Evolutionary conservation across 352 stramenopile genomes (phyloP), one percentile per base, ranked within the genome.

Genomic region (Phytophthora chlamydospora): DNA sequence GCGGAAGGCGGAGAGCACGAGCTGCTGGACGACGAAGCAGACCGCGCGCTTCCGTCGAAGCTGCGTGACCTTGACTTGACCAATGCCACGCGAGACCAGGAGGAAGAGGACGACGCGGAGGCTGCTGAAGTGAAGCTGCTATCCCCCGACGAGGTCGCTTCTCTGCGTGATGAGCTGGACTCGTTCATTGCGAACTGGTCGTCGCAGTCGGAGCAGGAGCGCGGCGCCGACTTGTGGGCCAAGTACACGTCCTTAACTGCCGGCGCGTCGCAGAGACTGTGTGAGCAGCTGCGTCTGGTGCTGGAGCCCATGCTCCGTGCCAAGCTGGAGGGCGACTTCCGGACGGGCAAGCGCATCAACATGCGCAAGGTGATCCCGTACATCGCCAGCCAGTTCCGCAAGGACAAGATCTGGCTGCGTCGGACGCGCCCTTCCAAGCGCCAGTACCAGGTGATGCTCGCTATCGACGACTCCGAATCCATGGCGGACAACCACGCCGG

Each of bases 291-390:
- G 12, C 86, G 98, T 2, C 81, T 99, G 42, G 93, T 99, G 5
- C 90, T 99, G 63, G 97, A 99, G 70, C 98, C 98, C 3, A 98
- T 98, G 71, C 84, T 99, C 50, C 96, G 97, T 17, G 97, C 95
- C 16, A 99, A 99, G 75, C 77, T 99, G 12, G 89, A 98, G 68
- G 98, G 98, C 10, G 97, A 99, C 68, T 99, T 99, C 74, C 88
- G 98, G 4, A 99, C 97, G 9, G 98, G 98, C 33, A 99, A 99
- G 76, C 84, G 98, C 51, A 99, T 99, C 62, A 99, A 99, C 71
- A 99, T 99, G 98, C 97, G 98, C 58, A 98, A 98, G 58, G 98
- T 99, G 48, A 99, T 99, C 78, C 90, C 96, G 27, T 99, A 99
- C 81, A 99, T 99, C 63, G 98, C 98, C n/a, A 98, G 88, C 66